Percentiles rank a stretch among this genome's conserved stretches.
These are phyloP conservation scores for Aspergillus phoenicis DNA, from an alignment of 2,329 filamentous ascomycete species.

Conservation along the genomic window DNA sequence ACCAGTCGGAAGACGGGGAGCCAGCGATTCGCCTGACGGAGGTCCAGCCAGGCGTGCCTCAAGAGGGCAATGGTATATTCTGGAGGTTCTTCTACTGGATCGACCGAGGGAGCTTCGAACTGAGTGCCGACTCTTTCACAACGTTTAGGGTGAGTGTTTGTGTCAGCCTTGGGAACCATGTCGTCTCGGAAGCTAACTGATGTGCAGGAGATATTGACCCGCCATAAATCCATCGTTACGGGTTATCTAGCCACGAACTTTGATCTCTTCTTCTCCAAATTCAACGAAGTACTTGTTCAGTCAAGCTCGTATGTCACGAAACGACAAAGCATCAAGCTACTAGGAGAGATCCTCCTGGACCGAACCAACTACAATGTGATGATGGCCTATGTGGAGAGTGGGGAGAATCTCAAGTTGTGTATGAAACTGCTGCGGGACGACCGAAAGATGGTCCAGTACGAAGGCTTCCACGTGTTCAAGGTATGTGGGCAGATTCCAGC, in stretches of 20 bases:
- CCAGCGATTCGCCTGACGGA: conserved; percentile 74
- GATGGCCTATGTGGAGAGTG: conserved; percentile 93
- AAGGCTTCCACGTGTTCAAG: conserved; percentile 99
- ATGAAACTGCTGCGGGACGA: conserved; percentile 97
- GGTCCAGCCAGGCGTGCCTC: conserved; percentile 73
- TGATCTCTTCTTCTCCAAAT: conserved; percentile 86
- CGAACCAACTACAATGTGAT: conserved; percentile 97
- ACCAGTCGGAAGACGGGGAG: conserved; percentile 76
- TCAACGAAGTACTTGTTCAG: conserved; percentile 84
- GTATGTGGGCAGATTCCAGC: conserved; percentile 38
- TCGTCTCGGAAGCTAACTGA: conserved; percentile 12
- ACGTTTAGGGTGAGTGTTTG: conserved; percentile 76
- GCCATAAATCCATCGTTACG: conserved; percentile 88
- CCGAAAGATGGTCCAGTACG: conserved; percentile 98
- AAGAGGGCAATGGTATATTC: conserved; percentile 82
- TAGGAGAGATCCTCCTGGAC: conserved; percentile 92
- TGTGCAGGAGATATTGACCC: conserved; percentile 83
- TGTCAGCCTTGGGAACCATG: background rate
- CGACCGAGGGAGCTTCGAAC: conserved; percentile 93
- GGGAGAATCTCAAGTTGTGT: conserved; percentile 94
- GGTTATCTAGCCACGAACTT: conserved; percentile 89
- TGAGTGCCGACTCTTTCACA: conserved; percentile 95
- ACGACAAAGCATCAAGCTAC: conserved; percentile 93
- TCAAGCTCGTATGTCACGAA: conserved; percentile 98
- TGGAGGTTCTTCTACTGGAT: conserved; percentile 99